Conservation (phyloP, 441 rosid genomes). For the Gossypium armourianum region DNA sequence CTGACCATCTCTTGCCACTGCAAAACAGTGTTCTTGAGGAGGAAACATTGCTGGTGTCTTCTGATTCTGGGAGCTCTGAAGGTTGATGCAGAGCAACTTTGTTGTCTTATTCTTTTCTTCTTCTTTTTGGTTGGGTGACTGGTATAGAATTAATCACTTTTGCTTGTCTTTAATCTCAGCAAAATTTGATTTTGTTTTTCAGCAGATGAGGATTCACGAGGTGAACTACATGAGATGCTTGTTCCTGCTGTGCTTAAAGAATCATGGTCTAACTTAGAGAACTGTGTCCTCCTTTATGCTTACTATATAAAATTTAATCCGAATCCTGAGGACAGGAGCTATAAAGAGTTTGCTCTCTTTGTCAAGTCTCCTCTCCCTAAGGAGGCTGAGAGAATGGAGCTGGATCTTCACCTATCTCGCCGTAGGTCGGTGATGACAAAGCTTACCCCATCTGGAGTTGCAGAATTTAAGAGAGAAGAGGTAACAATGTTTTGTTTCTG, state of each 20-base stretch:
- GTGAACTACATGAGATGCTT: slow-evolving; percentile 68
- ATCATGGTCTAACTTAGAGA: slow-evolving; percentile 39
- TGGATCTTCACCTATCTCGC: slow-evolving; percentile 81
- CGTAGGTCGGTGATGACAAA: slow-evolving; percentile 61
- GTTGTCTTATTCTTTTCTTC: slow-evolving; percentile 8
- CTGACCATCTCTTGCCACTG: slow-evolving; percentile 53
- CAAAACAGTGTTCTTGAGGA: slow-evolving; percentile 34
- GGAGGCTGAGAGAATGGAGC: slow-evolving; percentile 66
- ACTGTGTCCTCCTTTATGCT: slow-evolving; percentile 34
- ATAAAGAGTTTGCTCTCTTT: slow-evolving; percentile 72
- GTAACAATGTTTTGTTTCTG: slow-evolving; percentile 26
- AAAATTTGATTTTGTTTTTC: slow-evolving; percentile 19
- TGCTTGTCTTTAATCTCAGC: not conserved
- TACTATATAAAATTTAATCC: slow-evolving; percentile 62
- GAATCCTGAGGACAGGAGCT: slow-evolving; percentile 65
- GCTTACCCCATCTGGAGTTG: slow-evolving; percentile 43
- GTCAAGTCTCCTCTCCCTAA: slow-evolving; percentile 59
- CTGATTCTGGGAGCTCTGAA: slow-evolving; percentile 33
- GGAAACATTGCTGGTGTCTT: slow-evolving; percentile 24
- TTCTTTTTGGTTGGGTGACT: not conserved
- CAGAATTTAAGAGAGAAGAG: slow-evolving; percentile 45
- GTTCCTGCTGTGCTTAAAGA: slow-evolving; percentile 56
- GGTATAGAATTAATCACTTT: not conserved
- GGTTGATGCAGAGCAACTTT: slow-evolving; percentile 34
- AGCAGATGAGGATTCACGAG: slow-evolving; percentile 48